These are phyloP conservation scores for Trichothecium roseum DNA, from an alignment of 2,329 filamentous ascomycete genomes.

Conservation along the genomic window DNA sequence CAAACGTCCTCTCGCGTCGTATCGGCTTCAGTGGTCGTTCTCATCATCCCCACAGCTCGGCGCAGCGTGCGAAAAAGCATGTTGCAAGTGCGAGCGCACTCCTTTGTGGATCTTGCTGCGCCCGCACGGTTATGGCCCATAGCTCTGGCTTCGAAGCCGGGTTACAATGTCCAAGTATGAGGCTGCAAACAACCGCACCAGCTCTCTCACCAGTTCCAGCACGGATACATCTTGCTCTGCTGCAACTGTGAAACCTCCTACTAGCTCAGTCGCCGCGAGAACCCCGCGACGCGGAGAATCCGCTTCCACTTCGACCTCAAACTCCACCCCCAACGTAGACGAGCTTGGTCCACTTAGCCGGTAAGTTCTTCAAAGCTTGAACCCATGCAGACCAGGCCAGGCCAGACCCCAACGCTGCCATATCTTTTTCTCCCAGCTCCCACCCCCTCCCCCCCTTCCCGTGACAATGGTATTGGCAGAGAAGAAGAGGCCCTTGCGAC, in stretches of 20 bases:
- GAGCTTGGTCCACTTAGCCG: no score
- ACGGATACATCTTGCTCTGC: constrained; percentile 55
- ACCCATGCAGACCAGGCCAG: no score
- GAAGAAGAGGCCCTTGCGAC: no score
- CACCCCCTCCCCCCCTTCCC: no score
- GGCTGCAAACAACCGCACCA: constrained; percentile 45
- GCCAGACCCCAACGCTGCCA: no score
- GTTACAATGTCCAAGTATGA: constrained; percentile 60
- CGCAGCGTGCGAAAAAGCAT: constrained; percentile 15
- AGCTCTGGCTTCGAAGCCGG: constrained; percentile 19
- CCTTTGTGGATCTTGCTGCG: not conserved
- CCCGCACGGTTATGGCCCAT: constrained; percentile 8
- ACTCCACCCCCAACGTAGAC: constrained; percentile 12
- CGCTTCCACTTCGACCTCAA: constrained; percentile 21
- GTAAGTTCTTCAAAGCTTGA: no score
- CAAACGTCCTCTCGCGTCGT: no score
- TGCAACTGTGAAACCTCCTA: constrained; percentile 48
- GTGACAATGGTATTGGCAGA: no score
- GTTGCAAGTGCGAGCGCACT: constrained; percentile 11
- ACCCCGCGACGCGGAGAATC: no score
- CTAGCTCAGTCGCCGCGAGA: constrained; percentile 8
- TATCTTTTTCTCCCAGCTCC: no score
- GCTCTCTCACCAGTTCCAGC: constrained; percentile 31
- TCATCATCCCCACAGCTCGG: constrained; percentile 1
- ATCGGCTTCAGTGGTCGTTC: not conserved